Conservation (phyloP, 108 stramenopile genomes). For the Nitzschia inconspicua region DNA sequence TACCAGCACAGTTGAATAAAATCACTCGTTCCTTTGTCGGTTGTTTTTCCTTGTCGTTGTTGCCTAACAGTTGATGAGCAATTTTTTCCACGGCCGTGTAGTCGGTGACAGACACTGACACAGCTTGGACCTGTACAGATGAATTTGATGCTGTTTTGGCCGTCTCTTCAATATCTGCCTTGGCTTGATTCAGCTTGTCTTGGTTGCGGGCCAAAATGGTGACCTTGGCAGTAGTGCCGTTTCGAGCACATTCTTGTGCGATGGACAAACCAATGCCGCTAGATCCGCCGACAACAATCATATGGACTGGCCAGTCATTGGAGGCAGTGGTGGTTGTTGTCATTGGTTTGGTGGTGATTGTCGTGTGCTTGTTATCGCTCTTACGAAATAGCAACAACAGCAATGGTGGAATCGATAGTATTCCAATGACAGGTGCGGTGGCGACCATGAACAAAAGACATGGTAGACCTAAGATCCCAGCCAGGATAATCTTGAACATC, state of each 20-base stretch:
- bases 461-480: constrained; percentile 56
- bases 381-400: constrained; percentile 47
- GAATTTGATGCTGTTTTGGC: background rate
- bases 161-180: constrained; percentile 39
- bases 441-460: constrained; percentile 39
- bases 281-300: constrained; percentile 80
- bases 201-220: constrained; percentile 72
- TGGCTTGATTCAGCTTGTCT: constrained; percentile 58
- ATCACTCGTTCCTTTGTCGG: constrained; percentile 36
- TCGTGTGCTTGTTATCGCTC: background rate
- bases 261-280: constrained; percentile 84
- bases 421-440: constrained; percentile 39
- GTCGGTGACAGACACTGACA: constrained; percentile 70
- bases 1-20: constrained; percentile 82
- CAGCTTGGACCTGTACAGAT: constrained; percentile 16
- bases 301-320: constrained; percentile 33
- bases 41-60: background rate
- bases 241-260: constrained; percentile 56
- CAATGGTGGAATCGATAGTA: constrained; percentile 59
- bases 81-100: constrained; percentile 32
- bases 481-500: constrained; percentile 28
- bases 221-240: constrained; percentile 44
- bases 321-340: background rate
- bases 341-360: background rate
- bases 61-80: constrained; percentile 28